Conservation (phyloP, 805 yeast genomes). For the Helenozyma baotianmanensis region DNA sequence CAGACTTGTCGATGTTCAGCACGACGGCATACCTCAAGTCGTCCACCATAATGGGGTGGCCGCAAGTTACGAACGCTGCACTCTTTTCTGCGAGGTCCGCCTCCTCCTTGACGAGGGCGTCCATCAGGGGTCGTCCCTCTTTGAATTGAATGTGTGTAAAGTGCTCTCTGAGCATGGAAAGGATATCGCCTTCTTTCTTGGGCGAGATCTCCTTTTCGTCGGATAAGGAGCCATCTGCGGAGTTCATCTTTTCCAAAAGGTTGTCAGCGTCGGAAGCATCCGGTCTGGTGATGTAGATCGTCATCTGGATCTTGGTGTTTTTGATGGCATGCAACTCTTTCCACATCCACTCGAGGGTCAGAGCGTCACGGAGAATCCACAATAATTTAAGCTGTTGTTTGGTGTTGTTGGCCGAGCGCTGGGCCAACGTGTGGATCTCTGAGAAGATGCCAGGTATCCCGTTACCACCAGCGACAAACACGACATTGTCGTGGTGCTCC, state of each 20-base stretch:
- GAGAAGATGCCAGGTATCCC: constrained; percentile 63
- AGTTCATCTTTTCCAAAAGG: constrained; percentile 5
- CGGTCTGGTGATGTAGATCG: constrained; percentile 14
- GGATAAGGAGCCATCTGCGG: constrained; percentile 3
- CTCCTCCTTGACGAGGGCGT: constrained; percentile 31
- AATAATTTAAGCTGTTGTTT: constrained; percentile 9
- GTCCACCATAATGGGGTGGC: constrained; percentile 31
- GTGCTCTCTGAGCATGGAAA: constrained; percentile 6
- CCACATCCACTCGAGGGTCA: constrained; percentile 12
- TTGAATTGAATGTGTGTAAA: constrained; percentile 16
- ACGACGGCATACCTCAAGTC: constrained; percentile 22
- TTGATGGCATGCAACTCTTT: constrained; percentile 10
- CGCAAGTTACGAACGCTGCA: constrained; percentile 32
- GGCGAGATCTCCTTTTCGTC: constrained; percentile 5
- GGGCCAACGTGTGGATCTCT: constrained; percentile 32
- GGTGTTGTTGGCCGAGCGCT: constrained; percentile 15
- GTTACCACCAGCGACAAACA: constrained; percentile 69
- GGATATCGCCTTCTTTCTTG: constrained; percentile 1
- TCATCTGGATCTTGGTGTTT: constrained; percentile 9
- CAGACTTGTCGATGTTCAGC: constrained; percentile 13
- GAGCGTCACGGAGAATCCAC: constrained; percentile 15
- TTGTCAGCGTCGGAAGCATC: constrained; percentile 2
- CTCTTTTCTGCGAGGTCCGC: constrained; percentile 38
- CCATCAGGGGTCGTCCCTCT: constrained; percentile 44
- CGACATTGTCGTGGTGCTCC: constrained; percentile 46